phyloP scores from a whole-genome alignment of 2,329 filamentous ascomycete species.

The Orbilia quercus region DNA sequence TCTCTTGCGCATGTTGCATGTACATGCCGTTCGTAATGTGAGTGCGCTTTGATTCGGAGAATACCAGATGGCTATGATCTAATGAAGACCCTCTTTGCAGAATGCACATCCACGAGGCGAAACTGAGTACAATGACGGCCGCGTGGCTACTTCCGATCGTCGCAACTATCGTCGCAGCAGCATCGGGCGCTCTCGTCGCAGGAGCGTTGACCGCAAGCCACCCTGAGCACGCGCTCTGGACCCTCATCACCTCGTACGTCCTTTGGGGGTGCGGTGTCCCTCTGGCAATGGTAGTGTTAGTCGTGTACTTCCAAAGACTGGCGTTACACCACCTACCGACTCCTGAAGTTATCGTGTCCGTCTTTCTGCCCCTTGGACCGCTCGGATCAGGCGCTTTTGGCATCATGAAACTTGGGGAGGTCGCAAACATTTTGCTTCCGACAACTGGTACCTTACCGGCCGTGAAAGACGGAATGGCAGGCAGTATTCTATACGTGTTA shows the following conservation, averaged over 20 bases:
- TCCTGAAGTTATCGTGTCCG: conserved; percentile 74
- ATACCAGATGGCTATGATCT: no score
- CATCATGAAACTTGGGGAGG: conserved; percentile 67
- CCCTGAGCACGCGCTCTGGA: conserved; percentile 69
- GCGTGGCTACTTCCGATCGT: conserved; percentile 75
- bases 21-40: conserved; percentile 71
- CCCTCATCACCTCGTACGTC: conserved; percentile 73
- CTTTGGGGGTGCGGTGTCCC: conserved; percentile 75
- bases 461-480: conserved; percentile 62
- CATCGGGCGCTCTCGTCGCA: conserved; percentile 73
- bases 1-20: conserved; percentile 69
- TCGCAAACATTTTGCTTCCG: conserved; percentile 61
- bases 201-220: conserved; percentile 68
- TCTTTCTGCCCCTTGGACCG: conserved; percentile 75
- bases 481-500: conserved; percentile 70
- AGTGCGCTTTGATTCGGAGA: conserved; percentile 58
- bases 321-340: conserved; percentile 75
- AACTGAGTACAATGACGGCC: conserved; percentile 72
- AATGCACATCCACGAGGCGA: conserved; percentile 63
- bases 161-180: conserved; percentile 73
- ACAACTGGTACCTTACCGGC: conserved; percentile 63
- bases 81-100: conserved; percentile 9
- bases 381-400: conserved; percentile 73
- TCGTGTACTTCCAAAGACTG: conserved; percentile 73
- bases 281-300: conserved; percentile 67